Conservation (phyloP, 352 stramenopile species). For the Globisporangium spinosum region DNA sequence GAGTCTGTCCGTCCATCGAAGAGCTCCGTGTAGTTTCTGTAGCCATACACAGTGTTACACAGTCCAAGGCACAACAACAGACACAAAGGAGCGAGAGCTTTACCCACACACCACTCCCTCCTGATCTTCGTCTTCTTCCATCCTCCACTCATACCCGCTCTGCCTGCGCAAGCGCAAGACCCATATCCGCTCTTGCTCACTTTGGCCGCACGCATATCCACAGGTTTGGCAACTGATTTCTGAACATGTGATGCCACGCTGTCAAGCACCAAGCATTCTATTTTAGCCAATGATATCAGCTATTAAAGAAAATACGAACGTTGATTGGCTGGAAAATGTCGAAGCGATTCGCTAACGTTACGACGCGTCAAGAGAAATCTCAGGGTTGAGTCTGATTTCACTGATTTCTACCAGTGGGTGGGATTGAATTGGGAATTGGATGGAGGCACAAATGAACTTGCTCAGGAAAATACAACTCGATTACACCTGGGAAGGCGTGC, state of each 20-base stretch:
- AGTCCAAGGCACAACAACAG: background rate
- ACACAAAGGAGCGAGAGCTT: background rate
- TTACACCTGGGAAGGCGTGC: background rate
- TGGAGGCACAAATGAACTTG: background rate
- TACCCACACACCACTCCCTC: background rate
- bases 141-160: conserved; percentile 1
- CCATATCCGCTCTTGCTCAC: background rate
- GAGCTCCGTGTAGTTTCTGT: background rate
- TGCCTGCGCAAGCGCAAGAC: background rate
- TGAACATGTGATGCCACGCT: conserved; percentile 1
- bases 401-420: background rate
- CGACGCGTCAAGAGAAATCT: background rate
- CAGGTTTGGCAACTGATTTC: conserved; percentile 6
- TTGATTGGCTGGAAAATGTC: conserved; percentile 1
- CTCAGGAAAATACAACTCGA: background rate
- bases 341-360: conserved; percentile 2
- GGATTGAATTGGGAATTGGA: background rate
- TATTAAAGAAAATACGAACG: background rate
- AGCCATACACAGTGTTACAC: background rate
- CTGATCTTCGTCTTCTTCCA: background rate
- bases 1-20: background rate
- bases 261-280: background rate
- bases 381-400: background rate
- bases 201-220: background rate
- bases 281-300: background rate